These are phyloP conservation scores for Xylaria sp. DNA, from an alignment of 2,329 filamentous ascomycete genomes.

Conservation along the genomic window DNA sequence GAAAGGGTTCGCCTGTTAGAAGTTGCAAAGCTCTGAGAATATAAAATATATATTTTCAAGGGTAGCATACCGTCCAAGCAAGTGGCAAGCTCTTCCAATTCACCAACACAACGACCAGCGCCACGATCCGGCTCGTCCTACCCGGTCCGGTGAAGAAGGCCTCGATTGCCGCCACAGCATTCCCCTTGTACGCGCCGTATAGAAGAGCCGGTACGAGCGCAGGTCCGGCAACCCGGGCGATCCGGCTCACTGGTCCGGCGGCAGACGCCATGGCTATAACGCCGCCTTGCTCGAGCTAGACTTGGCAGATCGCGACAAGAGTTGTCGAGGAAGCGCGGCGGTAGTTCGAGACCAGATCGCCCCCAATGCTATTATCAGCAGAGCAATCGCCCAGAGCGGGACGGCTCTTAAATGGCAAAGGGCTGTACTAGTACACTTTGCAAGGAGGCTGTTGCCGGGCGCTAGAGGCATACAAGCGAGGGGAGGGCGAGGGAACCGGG, in stretches of 20 bases:
- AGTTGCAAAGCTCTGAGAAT: not conserved
- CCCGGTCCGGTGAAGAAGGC: constrained; percentile 66
- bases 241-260: constrained; percentile 39
- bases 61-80: constrained; percentile 75
- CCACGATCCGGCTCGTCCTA: constrained; percentile 62
- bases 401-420: constrained; percentile 55
- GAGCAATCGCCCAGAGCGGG: constrained; percentile 57
- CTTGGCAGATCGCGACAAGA: constrained; percentile 19
- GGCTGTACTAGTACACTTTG: constrained; percentile 58
- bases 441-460: constrained; percentile 46
- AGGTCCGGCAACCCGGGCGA: constrained; percentile 48
- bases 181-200: constrained; percentile 60
- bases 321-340: constrained; percentile 26
- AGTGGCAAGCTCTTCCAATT: constrained; percentile 82
- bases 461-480: constrained; percentile 44
- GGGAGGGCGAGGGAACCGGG: too few species aligned
- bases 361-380: constrained; percentile 53
- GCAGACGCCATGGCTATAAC: constrained; percentile 45
- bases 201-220: constrained; percentile 59
- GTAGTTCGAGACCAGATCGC: constrained; percentile 50
- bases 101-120: constrained; percentile 66
- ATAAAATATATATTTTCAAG: not conserved
- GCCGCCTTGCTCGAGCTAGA: constrained; percentile 21
- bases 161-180: constrained; percentile 55
- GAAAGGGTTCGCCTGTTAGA: not conserved